A percentile compares a stretch with the other conserved stretches of the same genome.
Conservation (phyloP, 495 filamentous ascomycete species). For the Ramalina peruviana region DNA sequence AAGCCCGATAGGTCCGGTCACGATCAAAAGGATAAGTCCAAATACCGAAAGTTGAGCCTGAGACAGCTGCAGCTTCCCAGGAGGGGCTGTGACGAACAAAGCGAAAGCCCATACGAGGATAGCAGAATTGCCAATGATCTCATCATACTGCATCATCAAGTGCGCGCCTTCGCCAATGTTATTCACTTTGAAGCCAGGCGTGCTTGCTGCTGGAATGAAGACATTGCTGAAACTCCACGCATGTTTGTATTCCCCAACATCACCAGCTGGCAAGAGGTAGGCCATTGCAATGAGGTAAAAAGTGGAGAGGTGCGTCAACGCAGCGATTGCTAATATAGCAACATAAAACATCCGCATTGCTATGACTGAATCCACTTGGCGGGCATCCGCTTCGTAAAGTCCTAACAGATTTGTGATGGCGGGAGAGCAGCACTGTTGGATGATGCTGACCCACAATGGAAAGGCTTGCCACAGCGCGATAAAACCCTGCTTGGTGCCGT, state of each 20-base stretch:
- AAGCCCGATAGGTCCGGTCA: slow-evolving; percentile 37
- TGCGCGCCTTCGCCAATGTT: slow-evolving; percentile 35
- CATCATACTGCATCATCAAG: slow-evolving; percentile 45
- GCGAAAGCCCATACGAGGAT: slow-evolving; percentile 41
- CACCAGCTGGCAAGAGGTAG: slow-evolving; percentile 23
- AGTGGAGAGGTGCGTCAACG: slow-evolving; percentile 34
- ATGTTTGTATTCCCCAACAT: slow-evolving; percentile 18
- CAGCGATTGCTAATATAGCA: slow-evolving; percentile 34
- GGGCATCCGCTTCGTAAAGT: slow-evolving; percentile 20
- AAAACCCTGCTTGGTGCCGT: slow-evolving; percentile 39
- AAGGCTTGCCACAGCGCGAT: slow-evolving; percentile 49
- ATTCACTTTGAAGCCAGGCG: slow-evolving; percentile 21
- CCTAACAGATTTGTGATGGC: slow-evolving; percentile 21
- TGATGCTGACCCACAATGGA: slow-evolving; percentile 27
- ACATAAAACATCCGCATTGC: slow-evolving; percentile 38
- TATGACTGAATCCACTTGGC: slow-evolving; percentile 2
- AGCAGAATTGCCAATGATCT: slow-evolving; percentile 36
- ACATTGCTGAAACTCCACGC: slow-evolving; percentile 26
- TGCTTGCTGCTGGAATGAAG: slow-evolving; percentile 31
- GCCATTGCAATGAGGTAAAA: slow-evolving; percentile 31
- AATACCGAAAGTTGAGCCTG: slow-evolving; percentile 20
- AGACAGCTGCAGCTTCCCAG: background rate
- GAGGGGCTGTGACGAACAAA: slow-evolving; percentile 21
- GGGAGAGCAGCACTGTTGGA: slow-evolving; percentile 25
- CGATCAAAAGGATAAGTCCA: slow-evolving; percentile 24